phyloP scores from a whole-genome alignment of 305 asterid species.

The Fraxinus floribunda region DNA sequence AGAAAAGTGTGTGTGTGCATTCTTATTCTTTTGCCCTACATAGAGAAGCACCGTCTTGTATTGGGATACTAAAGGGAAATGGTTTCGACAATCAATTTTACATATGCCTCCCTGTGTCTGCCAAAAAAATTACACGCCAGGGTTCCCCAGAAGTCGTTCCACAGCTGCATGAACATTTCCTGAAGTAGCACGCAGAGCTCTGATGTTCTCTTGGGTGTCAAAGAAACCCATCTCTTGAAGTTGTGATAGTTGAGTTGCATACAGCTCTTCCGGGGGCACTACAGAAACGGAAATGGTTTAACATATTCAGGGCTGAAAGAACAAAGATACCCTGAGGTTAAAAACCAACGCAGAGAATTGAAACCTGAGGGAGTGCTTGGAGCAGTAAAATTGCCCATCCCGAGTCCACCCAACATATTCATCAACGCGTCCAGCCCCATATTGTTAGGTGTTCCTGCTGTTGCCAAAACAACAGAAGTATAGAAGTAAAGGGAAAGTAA shows the following conservation, averaged over 20 bases:
- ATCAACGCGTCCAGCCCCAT: slow-evolving; percentile 40
- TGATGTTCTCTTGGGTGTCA: slow-evolving; percentile 56
- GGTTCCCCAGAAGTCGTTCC: slow-evolving; percentile 53
- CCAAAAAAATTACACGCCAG: slow-evolving; percentile 25
- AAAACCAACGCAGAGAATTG: slow-evolving; percentile 5
- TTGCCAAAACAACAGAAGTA: not conserved
- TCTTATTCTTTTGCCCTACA: not conserved
- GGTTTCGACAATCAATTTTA: not conserved
- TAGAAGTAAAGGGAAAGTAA: slow-evolving; percentile 1
- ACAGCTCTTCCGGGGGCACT: slow-evolving; percentile 62
- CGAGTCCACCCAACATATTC: slow-evolving; percentile 58
- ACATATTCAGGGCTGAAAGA: not conserved
- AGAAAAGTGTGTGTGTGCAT: not conserved
- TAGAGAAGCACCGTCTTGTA: not conserved
- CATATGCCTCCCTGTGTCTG: not conserved
- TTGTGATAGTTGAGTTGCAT: slow-evolving; percentile 58
- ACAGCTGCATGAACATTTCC: slow-evolving; percentile 70
- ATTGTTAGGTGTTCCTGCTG: slow-evolving; percentile 43
- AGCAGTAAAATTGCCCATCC: slow-evolving; percentile 40
- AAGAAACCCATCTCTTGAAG: slow-evolving; percentile 63
- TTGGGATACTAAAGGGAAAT: not conserved
- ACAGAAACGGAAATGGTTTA: not conserved
- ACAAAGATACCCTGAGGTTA: not conserved
- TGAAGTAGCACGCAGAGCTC: slow-evolving; percentile 57
- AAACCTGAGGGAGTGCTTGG: slow-evolving; percentile 45